phyloP scores from a whole-genome alignment of 2,329 filamentous ascomycete species.

The Penicillium brasilianum region DNA sequence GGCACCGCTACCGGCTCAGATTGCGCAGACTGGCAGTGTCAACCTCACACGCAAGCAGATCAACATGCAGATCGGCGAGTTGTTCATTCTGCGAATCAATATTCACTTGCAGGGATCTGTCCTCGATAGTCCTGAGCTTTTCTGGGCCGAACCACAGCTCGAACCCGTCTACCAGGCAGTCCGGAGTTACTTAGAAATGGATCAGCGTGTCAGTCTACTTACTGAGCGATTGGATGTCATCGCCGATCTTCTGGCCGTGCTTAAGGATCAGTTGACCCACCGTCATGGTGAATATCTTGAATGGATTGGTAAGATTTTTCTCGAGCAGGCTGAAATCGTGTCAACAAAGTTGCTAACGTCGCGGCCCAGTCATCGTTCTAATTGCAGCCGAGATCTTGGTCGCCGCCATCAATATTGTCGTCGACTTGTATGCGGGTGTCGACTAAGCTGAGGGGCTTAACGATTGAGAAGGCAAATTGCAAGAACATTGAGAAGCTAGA shows the following conservation, averaged over 20 bases:
- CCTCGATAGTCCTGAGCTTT: slow-evolving; percentile 93
- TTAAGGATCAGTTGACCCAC: slow-evolving; percentile 94
- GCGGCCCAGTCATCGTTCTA: slow-evolving; percentile 77
- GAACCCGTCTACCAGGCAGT: slow-evolving; percentile 97
- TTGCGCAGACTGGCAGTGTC: slow-evolving; percentile 90
- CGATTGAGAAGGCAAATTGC: neutral
- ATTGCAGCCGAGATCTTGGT: slow-evolving; percentile 96
- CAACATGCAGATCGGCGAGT: slow-evolving; percentile 99
- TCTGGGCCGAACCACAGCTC: slow-evolving; percentile 97
- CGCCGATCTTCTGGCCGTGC: slow-evolving; percentile 85
- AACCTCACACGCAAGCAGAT: slow-evolving; percentile 86
- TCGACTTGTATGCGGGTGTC: slow-evolving; percentile 80
- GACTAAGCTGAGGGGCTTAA: slow-evolving; percentile 47
- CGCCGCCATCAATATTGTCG: slow-evolving; percentile 90
- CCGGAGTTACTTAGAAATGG: slow-evolving; percentile 95
- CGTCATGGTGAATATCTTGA: slow-evolving; percentile 88
- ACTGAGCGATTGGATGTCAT: slow-evolving; percentile 93
- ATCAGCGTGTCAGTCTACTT: slow-evolving; percentile 86
- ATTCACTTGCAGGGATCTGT: slow-evolving; percentile 98
- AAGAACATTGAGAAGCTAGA: neutral
- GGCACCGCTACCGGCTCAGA: slow-evolving; percentile 90
- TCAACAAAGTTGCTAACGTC: slow-evolving; percentile 21
- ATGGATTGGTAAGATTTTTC: slow-evolving; percentile 74
- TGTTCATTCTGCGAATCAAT: slow-evolving; percentile 96
- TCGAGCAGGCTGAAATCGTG: neutral